A percentile compares a stretch with the other conserved stretches of the same genome.
These are phyloP conservation scores for Kodamaea derodonti DNA, from an alignment of 1,139 yeast species.

Conservation along the genomic window DNA sequence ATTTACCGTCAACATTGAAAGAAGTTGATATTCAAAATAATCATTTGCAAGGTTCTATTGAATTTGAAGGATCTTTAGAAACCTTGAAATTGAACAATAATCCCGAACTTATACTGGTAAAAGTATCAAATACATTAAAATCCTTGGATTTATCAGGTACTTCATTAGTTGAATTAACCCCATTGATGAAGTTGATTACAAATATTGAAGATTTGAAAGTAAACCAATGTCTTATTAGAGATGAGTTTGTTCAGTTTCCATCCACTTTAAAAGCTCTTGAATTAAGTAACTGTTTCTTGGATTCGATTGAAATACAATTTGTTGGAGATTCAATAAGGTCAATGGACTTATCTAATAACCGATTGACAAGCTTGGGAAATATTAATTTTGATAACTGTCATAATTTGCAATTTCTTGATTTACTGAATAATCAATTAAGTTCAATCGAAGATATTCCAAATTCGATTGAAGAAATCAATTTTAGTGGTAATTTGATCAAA, in stretches of 20 bases:
- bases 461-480: slow-evolving; percentile 3
- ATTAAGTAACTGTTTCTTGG: slow-evolving; percentile 5
- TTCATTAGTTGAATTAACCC: slow-evolving; percentile 1
- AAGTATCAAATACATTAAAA: slow-evolving; percentile 1
- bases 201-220: slow-evolving; percentile 1
- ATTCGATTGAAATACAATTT: slow-evolving; percentile 4
- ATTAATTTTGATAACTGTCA: slow-evolving; percentile 5
- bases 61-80: slow-evolving; percentile 1
- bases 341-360: slow-evolving; percentile 8
- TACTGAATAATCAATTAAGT: slow-evolving; percentile 9
- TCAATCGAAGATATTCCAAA: slow-evolving; percentile 4
- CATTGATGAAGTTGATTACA: neutral
- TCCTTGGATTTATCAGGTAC: slow-evolving; percentile 5
- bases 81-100: slow-evolving; percentile 3
- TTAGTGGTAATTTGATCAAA: slow-evolving; percentile 7
- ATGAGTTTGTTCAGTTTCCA: slow-evolving; percentile 2
- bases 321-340: slow-evolving; percentile 2
- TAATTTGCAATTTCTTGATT: slow-evolving; percentile 3
- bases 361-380: slow-evolving; percentile 3
- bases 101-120: slow-evolving; percentile 1
- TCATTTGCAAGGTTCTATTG: slow-evolving; percentile 4
- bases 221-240: slow-evolving; percentile 4
- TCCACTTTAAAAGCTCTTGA: slow-evolving; percentile 2
- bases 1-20: slow-evolving; percentile 4
- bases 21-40: slow-evolving; percentile 6